These are phyloP conservation scores for Solanum virginianum DNA, from an alignment of 257 asterid species.

Conservation along the genomic window DNA sequence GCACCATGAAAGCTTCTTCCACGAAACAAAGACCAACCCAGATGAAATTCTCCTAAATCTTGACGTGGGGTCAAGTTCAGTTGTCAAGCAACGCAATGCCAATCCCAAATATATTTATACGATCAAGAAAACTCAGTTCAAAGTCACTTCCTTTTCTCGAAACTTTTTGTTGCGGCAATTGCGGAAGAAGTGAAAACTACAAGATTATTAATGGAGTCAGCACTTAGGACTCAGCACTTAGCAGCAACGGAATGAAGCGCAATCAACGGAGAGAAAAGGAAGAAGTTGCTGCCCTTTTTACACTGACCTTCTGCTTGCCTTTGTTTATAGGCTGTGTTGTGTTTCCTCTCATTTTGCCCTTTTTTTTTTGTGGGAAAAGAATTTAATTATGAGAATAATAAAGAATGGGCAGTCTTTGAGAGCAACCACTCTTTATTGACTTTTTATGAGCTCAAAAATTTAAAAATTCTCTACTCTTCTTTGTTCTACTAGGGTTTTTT, in stretches of 20 bases:
- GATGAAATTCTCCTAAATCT: conserved; percentile 25
- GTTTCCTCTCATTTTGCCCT: background rate
- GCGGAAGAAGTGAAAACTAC: conserved; percentile 15
- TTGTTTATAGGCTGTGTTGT: background rate
- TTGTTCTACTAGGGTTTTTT: background rate
- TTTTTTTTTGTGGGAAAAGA: background rate
- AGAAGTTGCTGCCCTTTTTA: background rate
- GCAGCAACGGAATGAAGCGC: conserved; percentile 21
- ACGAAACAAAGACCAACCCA: conserved; percentile 24
- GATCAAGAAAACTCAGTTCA: conserved; percentile 1
- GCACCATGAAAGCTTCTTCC: background rate
- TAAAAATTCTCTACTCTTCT: background rate
- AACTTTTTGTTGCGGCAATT: conserved; percentile 33
- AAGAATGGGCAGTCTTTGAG: conserved; percentile 23
- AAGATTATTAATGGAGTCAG: conserved; percentile 18
- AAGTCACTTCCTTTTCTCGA: conserved; percentile 8
- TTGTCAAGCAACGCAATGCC: conserved; percentile 4
- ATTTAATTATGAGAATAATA: background rate
- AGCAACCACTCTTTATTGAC: background rate
- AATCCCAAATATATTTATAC: conserved; percentile 3
- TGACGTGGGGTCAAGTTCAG: conserved; percentile 34
- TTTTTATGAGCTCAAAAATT: background rate
- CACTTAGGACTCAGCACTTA: background rate
- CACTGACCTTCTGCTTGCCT: background rate
- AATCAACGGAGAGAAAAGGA: conserved; percentile 48